phyloP scores from a whole-genome alignment of 495 filamentous ascomycete genomes.

The Amniculicola lignicola region DNA sequence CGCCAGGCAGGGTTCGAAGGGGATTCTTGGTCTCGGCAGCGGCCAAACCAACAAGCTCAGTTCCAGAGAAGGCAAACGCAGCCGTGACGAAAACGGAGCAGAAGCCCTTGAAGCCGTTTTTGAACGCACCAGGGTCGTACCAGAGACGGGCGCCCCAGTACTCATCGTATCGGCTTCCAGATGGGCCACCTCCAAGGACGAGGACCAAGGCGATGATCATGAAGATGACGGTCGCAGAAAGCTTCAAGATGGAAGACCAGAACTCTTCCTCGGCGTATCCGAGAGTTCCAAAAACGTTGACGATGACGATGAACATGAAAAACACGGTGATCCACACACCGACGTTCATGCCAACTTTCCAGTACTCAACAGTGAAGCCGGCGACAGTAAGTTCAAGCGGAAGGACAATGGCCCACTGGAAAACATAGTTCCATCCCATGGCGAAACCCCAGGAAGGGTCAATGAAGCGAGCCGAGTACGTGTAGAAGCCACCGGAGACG shows the following conservation, averaged over 20 bases:
- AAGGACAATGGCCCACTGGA: conserved; percentile 46
- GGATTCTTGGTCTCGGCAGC: conserved; percentile 49
- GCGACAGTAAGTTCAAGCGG: conserved; percentile 53
- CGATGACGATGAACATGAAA: conserved; percentile 44
- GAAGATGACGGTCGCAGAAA: conserved; percentile 47
- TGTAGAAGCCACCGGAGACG: conserved; percentile 60
- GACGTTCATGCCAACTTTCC: conserved; percentile 47
- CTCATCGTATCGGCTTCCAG: conserved; percentile 41
- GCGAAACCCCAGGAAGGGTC: conserved; percentile 57
- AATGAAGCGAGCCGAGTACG: conserved; percentile 55
- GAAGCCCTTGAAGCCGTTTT: conserved; percentile 67
- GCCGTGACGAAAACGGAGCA: conserved; percentile 64
- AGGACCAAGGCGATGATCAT: conserved; percentile 42
- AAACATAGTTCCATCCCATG: conserved; percentile 53
- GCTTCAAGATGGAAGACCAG: conserved; percentile 49
- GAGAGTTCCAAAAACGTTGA: conserved; percentile 49
- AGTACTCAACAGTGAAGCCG: conserved; percentile 58
- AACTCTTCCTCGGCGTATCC: conserved; percentile 58
- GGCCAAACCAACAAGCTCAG: conserved; percentile 50
- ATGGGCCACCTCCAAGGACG: conserved; percentile 36
- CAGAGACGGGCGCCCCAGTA: conserved; percentile 50
- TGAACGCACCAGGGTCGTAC: conserved; percentile 59
- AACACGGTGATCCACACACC: conserved; percentile 52
- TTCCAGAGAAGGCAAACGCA: conserved; percentile 65
- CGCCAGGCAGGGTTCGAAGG: conserved; percentile 46